Base-by-base conservation (phyloP, 306 rosid genomes). In the Astragalus membranaceus region DNA sequence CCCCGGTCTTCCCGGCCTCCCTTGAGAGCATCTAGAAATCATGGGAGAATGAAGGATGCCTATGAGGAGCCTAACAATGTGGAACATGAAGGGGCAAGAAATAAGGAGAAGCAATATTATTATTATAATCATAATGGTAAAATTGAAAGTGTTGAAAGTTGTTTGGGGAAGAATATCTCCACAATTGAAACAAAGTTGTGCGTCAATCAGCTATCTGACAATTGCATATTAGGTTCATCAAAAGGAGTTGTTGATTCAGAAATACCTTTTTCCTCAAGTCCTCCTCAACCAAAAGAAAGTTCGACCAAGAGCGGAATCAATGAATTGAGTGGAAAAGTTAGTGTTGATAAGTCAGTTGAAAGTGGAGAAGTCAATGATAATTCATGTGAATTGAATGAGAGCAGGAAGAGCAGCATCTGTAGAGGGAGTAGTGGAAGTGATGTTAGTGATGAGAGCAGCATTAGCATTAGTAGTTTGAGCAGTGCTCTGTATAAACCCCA, bases 341-440 rank as follows among this genome's bases (percentile, higher is more conserved):
- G 96, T 74, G 76, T 82, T 52, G 88, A 89, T 72, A 89, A 88
- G 87, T 85, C 88, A 48, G 67, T 82, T 39, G 91, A 88, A 78
- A 85, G 87, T 26, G 69, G 78, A 1, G 95, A 90, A 58, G 84
- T 84, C 39, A 72, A 79, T 43, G 80, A 23, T 1, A 23, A 86
- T 80, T 86, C 88, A 4, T 66, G 80, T 29, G 92, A 85, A 59
- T 73, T 85, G 15, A 87, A 72, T 8, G 91, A 90, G 84, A 88
- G 97, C 87, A 75, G 91, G 82, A 92, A 85, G 85, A 90, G 85
- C 43, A 92, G 96, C 74, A 83, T 93, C 50, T 86, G 74, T 76
- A 88, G 98, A 79, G 96, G 83, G 62, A 93, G 98, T 76, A 88
- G 94, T 1, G 96, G 94, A 66, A 90, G 97, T 50, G 98, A 94